Conservation (phyloP, 495 filamentous ascomycete genomes). For the Hypoxylon fuscum region DNA sequence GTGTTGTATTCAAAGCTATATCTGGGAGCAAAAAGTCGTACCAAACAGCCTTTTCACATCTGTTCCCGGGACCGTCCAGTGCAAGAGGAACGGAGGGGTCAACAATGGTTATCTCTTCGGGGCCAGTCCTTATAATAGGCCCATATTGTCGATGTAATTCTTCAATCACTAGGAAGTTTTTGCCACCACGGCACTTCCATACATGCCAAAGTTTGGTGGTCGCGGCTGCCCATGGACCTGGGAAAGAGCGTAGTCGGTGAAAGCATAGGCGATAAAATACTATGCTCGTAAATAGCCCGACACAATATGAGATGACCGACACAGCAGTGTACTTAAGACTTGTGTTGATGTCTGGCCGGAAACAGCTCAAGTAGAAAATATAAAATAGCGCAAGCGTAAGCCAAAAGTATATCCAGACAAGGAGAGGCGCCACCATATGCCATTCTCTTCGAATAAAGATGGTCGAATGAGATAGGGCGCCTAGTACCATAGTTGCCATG, state of each 20-base stretch:
- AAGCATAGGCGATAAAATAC: conserved; percentile 55
- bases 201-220: conserved; percentile 53
- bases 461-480: too few species aligned
- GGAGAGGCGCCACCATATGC: too few species aligned
- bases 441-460: too few species aligned
- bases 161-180: conserved; percentile 50
- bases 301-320: conserved; percentile 30
- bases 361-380: too few species aligned
- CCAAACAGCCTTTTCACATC: conserved; percentile 51
- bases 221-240: conserved; percentile 52
- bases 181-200: conserved; percentile 30
- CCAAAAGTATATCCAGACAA: too few species aligned
- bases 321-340: too few species aligned
- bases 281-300: conserved; percentile 55
- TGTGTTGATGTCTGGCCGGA: too few species aligned
- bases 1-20: conserved; percentile 43
- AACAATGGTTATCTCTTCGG: conserved; percentile 48
- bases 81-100: conserved; percentile 42
- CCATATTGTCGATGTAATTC: conserved; percentile 48
- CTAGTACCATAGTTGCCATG: too few species aligned
- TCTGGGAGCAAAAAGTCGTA: conserved; percentile 52
- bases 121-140: conserved; percentile 50
- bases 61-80: conserved; percentile 43
- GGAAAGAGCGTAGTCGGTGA: conserved; percentile 55
- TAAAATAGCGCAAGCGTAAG: too few species aligned